Evolutionary conservation across 352 stramenopile genomes (phyloP).

Genomic region (Globisporangium nodosum): DNA sequence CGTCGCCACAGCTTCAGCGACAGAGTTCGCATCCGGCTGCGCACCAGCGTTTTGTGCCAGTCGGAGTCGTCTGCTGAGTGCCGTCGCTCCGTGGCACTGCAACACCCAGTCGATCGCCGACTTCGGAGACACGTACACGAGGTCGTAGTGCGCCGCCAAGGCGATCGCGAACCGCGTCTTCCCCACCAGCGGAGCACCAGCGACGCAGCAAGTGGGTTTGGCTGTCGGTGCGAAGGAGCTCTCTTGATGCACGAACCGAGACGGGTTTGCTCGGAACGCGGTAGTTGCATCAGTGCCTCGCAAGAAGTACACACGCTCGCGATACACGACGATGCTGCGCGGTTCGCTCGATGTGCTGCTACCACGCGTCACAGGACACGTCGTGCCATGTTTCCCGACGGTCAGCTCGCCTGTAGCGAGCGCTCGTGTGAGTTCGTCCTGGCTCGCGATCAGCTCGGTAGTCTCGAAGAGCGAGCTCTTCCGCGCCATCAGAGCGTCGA

Average conservation of each 20-base stretch:
- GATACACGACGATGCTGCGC: conserved; percentile 26
- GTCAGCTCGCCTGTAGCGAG: conserved; percentile 36
- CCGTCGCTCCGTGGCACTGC: conserved; percentile 40
- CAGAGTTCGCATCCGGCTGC: conserved; percentile 14
- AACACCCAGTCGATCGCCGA: conserved; percentile 46
- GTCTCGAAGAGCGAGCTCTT: conserved; percentile 43
- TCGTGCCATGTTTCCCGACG: conserved; percentile 46
- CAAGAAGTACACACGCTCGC: conserved; percentile 61
- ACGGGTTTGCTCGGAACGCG: conserved; percentile 17
- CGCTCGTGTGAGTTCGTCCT: conserved; percentile 7
- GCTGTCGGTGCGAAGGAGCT: background rate
- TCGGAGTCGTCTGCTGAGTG: conserved; percentile 18
- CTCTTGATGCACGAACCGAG: conserved; percentile 4
- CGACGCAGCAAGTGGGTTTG: conserved; percentile 13
- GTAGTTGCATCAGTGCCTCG: conserved; percentile 13
- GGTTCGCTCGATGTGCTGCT: conserved; percentile 1
- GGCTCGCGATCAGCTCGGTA: conserved; percentile 24
- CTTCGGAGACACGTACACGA: conserved; percentile 35
- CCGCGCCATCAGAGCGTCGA: conserved; percentile 28
- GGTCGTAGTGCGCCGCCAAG: conserved; percentile 9
- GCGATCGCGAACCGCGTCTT: conserved; percentile 14
- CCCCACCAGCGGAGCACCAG: conserved; percentile 7
- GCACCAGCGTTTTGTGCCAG: conserved; percentile 8
- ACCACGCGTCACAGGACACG: conserved; percentile 32
- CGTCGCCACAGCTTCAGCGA: conserved; percentile 31